phyloP scores from a whole-genome alignment of 2,329 filamentous ascomycete species.

The Curvularia spicifera region DNA sequence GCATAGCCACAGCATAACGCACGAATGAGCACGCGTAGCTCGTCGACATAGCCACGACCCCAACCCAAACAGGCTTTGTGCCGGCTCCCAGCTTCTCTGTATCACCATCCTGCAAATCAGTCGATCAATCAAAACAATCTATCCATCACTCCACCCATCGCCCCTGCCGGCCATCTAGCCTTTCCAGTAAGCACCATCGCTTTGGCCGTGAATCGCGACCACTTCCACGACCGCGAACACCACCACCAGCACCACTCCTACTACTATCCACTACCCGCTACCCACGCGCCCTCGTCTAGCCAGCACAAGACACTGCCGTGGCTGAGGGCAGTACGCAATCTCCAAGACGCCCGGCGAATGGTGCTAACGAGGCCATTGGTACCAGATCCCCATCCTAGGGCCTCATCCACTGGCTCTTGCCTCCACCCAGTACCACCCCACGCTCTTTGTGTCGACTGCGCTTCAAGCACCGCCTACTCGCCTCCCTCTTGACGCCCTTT shows the following conservation, averaged over 20 bases:
- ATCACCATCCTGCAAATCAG: neutral
- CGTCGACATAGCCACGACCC: constrained; percentile 17
- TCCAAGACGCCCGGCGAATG: neutral
- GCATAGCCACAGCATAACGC: constrained; percentile 7
- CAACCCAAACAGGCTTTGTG: neutral
- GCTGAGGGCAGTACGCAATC: constrained; percentile 1
- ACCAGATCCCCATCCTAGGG: neutral
- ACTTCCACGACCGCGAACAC: neutral
- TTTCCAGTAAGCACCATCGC: constrained; percentile 12
- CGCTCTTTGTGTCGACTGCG: neutral
- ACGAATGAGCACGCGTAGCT: constrained; percentile 17
- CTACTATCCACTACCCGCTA: neutral
- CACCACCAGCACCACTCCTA: neutral
- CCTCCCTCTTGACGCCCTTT: constrained; percentile 15
- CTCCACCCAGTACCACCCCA: constrained; percentile 4
- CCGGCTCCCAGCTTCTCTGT: constrained; percentile 8
- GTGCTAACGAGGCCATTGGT: constrained; percentile 5
- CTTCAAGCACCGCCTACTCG: constrained; percentile 8
- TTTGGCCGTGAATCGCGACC: neutral
- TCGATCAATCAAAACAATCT: neutral
- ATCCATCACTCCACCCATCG: constrained; percentile 1
- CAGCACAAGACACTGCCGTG: neutral
- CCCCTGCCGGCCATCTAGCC: constrained; percentile 5
- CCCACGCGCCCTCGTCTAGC: neutral
- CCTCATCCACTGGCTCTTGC: constrained; percentile 13